A percentile compares a stretch with the other conserved stretches of the same genome.
These are phyloP conservation scores for Pleurotus cornucopiae DNA, from an alignment of 768 basidiomycete genomes.

Conservation along the genomic window DNA sequence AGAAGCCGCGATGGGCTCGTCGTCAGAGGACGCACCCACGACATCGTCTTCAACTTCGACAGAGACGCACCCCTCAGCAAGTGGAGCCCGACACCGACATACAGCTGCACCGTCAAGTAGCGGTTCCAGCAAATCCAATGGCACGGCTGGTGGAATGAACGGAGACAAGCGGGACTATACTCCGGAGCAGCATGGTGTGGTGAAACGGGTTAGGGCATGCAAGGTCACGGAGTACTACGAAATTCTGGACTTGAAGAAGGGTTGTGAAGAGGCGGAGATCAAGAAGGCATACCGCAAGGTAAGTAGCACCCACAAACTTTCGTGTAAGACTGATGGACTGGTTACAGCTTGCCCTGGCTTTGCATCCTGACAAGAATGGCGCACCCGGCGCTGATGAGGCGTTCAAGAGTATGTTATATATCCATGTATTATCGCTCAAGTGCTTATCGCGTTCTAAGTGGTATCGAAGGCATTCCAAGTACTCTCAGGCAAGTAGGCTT, in stretches of 20 bases:
- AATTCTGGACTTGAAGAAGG: slow-evolving; percentile 74
- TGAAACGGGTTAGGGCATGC: slow-evolving; percentile 82
- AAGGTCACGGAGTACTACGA: slow-evolving; percentile 92
- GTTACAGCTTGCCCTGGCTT: slow-evolving; percentile 73
- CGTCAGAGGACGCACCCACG: slow-evolving; percentile 38
- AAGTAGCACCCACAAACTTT: slow-evolving; percentile 10
- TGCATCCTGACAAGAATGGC: slow-evolving; percentile 93
- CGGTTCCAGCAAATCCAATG: slow-evolving; percentile 24
- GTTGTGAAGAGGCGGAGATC: slow-evolving; percentile 79
- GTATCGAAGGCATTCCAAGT: slow-evolving; percentile 98
- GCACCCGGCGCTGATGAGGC: slow-evolving; percentile 99
- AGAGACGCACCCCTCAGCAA: slow-evolving; percentile 72
- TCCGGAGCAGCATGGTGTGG: slow-evolving; percentile 73
- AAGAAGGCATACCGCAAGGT: slow-evolving; percentile 98
- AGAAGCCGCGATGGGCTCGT: slow-evolving; percentile 48
- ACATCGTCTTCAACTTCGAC: slow-evolving; percentile 36
- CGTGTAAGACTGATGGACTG: slow-evolving; percentile 1
- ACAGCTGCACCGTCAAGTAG: slow-evolving; percentile 24
- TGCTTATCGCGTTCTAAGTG: slow-evolving; percentile 47
- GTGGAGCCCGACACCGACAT: slow-evolving; percentile 64
- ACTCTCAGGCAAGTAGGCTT: slow-evolving; percentile 56
- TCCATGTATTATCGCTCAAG: neutral
- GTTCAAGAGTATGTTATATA: slow-evolving; percentile 76
- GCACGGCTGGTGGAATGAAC: slow-evolving; percentile 59
- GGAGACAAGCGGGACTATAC: slow-evolving; percentile 85